Evolutionary conservation across 371 early-diverging fungal species (phyloP).

Genomic region (Mortierella sp.): DNA sequence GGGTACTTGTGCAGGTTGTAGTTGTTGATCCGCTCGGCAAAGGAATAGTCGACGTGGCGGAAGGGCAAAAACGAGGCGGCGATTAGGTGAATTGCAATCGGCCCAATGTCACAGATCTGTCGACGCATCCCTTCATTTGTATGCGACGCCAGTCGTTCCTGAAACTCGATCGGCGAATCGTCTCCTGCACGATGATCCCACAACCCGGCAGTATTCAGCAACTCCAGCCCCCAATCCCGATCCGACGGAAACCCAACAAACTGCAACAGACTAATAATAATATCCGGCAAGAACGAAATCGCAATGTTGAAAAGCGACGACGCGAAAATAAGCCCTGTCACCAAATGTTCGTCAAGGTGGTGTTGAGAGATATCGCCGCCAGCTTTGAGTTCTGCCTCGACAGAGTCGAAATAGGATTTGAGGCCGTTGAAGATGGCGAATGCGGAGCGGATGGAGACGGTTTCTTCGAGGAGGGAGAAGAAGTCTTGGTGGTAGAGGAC

Average conservation of each 20-base stretch:
- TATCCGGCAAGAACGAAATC: slow-evolving; percentile 46
- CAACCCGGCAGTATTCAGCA: slow-evolving; percentile 45
- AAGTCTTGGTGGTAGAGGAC: slow-evolving; percentile 53
- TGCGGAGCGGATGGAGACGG: slow-evolving; percentile 41
- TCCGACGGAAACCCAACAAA: slow-evolving; percentile 53
- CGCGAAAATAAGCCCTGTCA: slow-evolving; percentile 45
- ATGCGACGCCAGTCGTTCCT: slow-evolving; percentile 28
- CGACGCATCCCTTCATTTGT: slow-evolving; percentile 46
- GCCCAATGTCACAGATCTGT: slow-evolving; percentile 36
- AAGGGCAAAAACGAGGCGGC: slow-evolving; percentile 49
- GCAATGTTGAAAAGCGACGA: slow-evolving; percentile 45
- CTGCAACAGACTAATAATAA: slow-evolving; percentile 39
- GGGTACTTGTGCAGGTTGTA: slow-evolving; percentile 51
- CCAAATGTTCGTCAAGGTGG: slow-evolving; percentile 45
- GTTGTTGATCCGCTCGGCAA: slow-evolving; percentile 45
- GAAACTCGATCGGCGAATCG: slow-evolving; percentile 32
- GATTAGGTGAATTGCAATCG: slow-evolving; percentile 44
- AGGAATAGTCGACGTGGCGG: slow-evolving; percentile 50
- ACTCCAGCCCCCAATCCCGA: slow-evolving; percentile 45
- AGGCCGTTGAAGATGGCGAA: slow-evolving; percentile 53
- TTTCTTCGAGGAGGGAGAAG: slow-evolving; percentile 47
- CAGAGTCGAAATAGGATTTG: slow-evolving; percentile 38
- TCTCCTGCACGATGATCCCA: slow-evolving; percentile 27
- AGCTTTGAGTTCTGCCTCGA: slow-evolving; percentile 49
- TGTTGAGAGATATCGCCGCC: slow-evolving; percentile 49